Conservation (phyloP, 2,329 filamentous ascomycete genomes). For the Fusarium liriodendri region DNA sequence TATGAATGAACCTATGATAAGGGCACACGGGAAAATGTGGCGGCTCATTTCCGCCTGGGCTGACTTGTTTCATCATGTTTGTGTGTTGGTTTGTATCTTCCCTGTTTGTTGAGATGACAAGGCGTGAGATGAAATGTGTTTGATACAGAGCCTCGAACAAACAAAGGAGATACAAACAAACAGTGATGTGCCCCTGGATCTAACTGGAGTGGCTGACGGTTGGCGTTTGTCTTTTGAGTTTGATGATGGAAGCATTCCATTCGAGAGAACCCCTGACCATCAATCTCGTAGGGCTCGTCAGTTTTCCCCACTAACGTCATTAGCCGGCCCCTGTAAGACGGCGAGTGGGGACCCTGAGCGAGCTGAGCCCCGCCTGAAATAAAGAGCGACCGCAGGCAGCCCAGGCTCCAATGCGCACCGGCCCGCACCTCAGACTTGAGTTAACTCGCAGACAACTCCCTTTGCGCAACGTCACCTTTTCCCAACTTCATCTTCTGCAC, state of each 20-base stretch:
- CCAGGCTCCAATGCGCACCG: constrained; percentile 3
- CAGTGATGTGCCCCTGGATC: neutral
- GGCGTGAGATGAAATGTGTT: neutral
- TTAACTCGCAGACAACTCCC: neutral
- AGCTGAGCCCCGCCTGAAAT: constrained; percentile 10
- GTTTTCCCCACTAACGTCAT: constrained; percentile 30
- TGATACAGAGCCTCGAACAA: neutral
- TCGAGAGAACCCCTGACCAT: constrained; percentile 1
- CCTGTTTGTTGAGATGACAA: neutral
- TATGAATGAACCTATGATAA: neutral
- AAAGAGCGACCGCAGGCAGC: neutral
- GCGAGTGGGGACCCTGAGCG: constrained; percentile 20
- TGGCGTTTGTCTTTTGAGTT: constrained; percentile 5
- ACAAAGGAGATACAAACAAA: neutral
- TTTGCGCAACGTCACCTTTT: neutral
- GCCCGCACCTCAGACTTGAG: neutral
- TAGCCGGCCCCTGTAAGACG: constrained; percentile 9
- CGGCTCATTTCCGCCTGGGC: constrained; percentile 7
- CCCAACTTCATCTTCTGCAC: neutral
- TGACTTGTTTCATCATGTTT: constrained; percentile 6
- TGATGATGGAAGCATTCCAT: neutral
- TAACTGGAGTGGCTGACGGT: neutral
- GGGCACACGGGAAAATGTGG: neutral
- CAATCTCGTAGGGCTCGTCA: constrained; percentile 9
- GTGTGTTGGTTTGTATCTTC: neutral